Evolutionary conservation across 352 stramenopile species (phyloP), one percentile per base, ranked within the genome.

Genomic region (Peronosclerospora sorghi): DNA sequence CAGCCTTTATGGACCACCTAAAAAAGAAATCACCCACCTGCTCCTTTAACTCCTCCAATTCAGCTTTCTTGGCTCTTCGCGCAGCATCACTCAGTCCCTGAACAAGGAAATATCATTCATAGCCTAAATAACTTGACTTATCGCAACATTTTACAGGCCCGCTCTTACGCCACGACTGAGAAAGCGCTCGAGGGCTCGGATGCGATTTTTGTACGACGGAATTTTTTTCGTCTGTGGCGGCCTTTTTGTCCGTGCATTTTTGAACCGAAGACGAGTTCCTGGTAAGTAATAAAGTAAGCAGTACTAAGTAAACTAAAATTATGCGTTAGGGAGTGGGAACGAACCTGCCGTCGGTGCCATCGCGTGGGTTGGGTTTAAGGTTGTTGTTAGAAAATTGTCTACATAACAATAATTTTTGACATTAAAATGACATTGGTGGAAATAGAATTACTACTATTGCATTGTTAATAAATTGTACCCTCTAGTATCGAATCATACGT

Each of bases 201-300:
- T 89, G 47, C 73, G 77, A 44, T 89, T 89, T 62, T 89, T 89
- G 38, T 87, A 65, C 24, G 77, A 89, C 39, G 72, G 77, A 8
- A 77, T 49, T 45, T 89, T 89, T 54, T 87, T 89, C 32, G 45
- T 29, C 21, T 64, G 44, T 13, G 67, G 65, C 30, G 49, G 23
- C 47, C 81, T 83, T 53, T 80, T 84, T 20, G 50, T 45, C 15
- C 56, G 64, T 32, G 61, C 53, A 35, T 80, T 71, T 45, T 86
- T 76, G 41, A 83, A 79, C 49, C 77, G 77, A 26, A 89, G 56
- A 23, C 77, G 77, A 8, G 73, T 89, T 21, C 77, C 77, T 86
- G 26, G 2, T 38, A 34, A 35, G 8, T 36, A 28, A 4, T 5
- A 7, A 19, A 23, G 24, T 39, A 7, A 12, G 14, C 14, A 3